These are phyloP conservation scores for Sporothrix humicola DNA, from an alignment of 2,329 filamentous ascomycete species.

Conservation along the genomic window DNA sequence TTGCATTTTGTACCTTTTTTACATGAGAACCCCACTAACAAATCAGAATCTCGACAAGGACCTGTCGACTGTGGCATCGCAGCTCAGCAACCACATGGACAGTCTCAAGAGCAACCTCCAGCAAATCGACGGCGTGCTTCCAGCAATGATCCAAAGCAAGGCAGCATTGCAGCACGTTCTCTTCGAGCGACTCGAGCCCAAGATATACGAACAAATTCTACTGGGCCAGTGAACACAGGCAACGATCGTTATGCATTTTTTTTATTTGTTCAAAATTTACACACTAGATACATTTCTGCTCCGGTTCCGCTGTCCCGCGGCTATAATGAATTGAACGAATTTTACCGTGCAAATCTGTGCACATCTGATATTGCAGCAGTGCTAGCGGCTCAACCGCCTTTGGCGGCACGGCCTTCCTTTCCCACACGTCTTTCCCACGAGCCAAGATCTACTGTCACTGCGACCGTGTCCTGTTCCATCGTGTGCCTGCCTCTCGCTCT, in stretches of 20 bases:
- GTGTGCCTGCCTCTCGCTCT: slow-evolving; percentile 2
- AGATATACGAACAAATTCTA: slow-evolving; percentile 56
- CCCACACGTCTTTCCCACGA: background rate
- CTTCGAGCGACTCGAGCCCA: slow-evolving; percentile 52
- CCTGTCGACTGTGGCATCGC: slow-evolving; percentile 52
- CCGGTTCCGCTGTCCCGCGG: slow-evolving; percentile 30
- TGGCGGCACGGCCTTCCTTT: too few species aligned
- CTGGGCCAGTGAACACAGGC: slow-evolving; percentile 45
- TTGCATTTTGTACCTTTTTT: background rate
- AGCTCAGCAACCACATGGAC: slow-evolving; percentile 62
- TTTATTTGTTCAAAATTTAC: background rate
- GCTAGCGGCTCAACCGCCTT: slow-evolving; percentile 27
- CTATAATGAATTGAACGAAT: slow-evolving; percentile 29
- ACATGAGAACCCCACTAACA: slow-evolving; percentile 10
- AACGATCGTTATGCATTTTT: too few species aligned
- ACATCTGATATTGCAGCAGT: slow-evolving; percentile 22
- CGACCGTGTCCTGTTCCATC: slow-evolving; percentile 6
- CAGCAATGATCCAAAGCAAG: slow-evolving; percentile 54
- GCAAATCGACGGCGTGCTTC: slow-evolving; percentile 59
- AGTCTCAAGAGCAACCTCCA: slow-evolving; percentile 60
- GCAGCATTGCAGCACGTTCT: slow-evolving; percentile 58
- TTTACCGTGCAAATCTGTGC: slow-evolving; percentile 25
- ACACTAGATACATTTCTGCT: background rate
- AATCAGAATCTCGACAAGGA: slow-evolving; percentile 48
- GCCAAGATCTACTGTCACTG: background rate